A percentile compares a stretch with the other conserved stretches of the same genome.
Conservation (phyloP, 192 early-diverging fungal species). For the Phycomyces blakesleeanus region DNA sequence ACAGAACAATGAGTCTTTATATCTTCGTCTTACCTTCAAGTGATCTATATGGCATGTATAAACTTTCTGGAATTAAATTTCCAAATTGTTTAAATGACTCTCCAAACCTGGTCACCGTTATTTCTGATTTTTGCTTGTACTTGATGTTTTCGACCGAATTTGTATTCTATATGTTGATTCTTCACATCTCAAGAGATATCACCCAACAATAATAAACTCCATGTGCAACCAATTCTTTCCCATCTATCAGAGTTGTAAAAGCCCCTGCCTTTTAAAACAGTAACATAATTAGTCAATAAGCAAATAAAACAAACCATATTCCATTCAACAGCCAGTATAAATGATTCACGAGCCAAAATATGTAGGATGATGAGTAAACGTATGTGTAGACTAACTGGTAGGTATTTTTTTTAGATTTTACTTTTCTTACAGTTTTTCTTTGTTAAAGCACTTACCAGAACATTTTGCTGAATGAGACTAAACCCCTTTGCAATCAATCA, state of each 20-base stretch:
- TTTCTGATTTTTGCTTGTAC: conserved; percentile 7
- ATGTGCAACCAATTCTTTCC: not conserved
- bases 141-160: conserved; percentile 9
- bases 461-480: too few species aligned
- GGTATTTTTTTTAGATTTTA: too few species aligned
- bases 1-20: conserved; percentile 10
- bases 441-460: too few species aligned
- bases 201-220: conserved; percentile 1
- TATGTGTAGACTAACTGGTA: too few species aligned
- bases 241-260: not conserved
- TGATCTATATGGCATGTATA: conserved; percentile 11
- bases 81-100: conserved; percentile 16
- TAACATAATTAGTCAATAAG: conserved; percentile 3
- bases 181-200: not conserved
- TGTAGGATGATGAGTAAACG: too few species aligned
- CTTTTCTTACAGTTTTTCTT: too few species aligned
- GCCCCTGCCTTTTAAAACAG: conserved; percentile 2
- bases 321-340: too few species aligned
- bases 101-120: conserved; percentile 11
- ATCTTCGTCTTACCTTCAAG: conserved; percentile 17
- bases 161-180: conserved; percentile 1
- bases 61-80: conserved; percentile 10
- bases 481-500: too few species aligned
- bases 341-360: too few species aligned
- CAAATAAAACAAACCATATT: too few species aligned